These are phyloP conservation scores for Vanrija sp. DNA, from an alignment of 1,284 basidiomycete species.

Conservation along the genomic window DNA sequence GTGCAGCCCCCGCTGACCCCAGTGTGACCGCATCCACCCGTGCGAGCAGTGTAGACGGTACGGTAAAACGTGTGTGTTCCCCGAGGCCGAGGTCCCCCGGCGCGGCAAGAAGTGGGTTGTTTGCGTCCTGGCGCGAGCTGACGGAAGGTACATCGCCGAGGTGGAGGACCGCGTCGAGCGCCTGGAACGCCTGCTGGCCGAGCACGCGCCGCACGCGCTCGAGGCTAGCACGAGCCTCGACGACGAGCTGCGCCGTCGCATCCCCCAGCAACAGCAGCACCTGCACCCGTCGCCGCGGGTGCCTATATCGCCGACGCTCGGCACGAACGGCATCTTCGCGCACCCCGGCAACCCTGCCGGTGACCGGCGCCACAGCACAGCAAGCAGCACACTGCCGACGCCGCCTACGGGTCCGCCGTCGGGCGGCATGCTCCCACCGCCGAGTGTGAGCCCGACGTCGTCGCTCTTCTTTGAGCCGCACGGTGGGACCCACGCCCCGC, in stretches of 20 bases:
- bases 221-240: too few species aligned
- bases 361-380: too few species aligned
- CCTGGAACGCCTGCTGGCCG: conserved; percentile 14
- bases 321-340: too few species aligned
- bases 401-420: background rate
- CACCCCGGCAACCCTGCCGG: too few species aligned
- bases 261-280: too few species aligned
- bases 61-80: conserved; percentile 19
- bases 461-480: background rate
- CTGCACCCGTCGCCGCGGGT: too few species aligned
- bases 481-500: background rate
- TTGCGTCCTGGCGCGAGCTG: background rate
- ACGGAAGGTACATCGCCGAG: conserved; percentile 20
- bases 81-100: conserved; percentile 10
- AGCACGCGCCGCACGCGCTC: conserved; percentile 6
- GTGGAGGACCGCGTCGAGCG: conserved; percentile 16
- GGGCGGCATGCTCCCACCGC: background rate
- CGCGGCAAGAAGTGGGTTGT: conserved; percentile 11
- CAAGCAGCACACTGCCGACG: background rate
- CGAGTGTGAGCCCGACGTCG: background rate
- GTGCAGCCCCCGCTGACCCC: background rate
- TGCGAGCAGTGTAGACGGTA: conserved; percentile 21
- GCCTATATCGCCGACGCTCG: too few species aligned
- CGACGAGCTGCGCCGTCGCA: too few species aligned
- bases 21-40: conserved; percentile 21